Evolutionary conservation across 2,329 filamentous ascomycete genomes (phyloP).

Genomic region (Elsinoe ampelina): DNA sequence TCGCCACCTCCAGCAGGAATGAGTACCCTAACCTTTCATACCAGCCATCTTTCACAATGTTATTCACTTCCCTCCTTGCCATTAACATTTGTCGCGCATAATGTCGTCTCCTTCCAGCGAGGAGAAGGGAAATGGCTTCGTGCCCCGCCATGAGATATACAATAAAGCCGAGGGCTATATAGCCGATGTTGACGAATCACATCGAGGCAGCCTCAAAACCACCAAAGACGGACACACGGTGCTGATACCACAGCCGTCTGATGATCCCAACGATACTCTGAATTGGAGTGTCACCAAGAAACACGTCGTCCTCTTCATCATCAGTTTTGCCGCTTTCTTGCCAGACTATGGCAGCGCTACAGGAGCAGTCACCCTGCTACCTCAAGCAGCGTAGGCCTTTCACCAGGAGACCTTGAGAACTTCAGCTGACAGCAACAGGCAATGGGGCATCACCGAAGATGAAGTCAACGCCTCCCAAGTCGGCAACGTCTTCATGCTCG

Average conservation of each 20-base stretch:
- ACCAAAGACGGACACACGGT: conserved; percentile 21
- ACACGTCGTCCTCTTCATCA: conserved; percentile 30
- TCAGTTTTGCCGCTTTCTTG: conserved; percentile 31
- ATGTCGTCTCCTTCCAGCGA: not conserved
- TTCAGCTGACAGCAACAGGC: conserved; percentile 15
- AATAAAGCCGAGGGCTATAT: conserved; percentile 23
- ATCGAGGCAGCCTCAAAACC: conserved; percentile 33
- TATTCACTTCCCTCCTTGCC: not conserved
- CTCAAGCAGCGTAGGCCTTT: conserved; percentile 26
- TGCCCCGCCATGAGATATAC: not conserved
- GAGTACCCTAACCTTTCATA: not conserved
- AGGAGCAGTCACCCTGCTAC: conserved; percentile 32
- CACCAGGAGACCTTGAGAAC: not conserved
- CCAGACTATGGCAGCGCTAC: conserved; percentile 36
- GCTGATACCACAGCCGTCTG: conserved; percentile 19
- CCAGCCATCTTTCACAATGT: not conserved
- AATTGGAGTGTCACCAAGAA: conserved; percentile 29
- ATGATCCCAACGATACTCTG: conserved; percentile 24
- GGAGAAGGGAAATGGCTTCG: not conserved
- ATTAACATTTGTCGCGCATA: not conserved
- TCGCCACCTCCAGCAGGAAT: not conserved
- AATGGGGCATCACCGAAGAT: conserved; percentile 32
- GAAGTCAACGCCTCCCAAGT: conserved; percentile 33
- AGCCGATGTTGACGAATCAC: conserved; percentile 27
- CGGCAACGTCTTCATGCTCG: conserved; percentile 38